Evolutionary conservation across 768 basidiomycete species (phyloP).

Genomic region (Fibroporia radiculosa): DNA sequence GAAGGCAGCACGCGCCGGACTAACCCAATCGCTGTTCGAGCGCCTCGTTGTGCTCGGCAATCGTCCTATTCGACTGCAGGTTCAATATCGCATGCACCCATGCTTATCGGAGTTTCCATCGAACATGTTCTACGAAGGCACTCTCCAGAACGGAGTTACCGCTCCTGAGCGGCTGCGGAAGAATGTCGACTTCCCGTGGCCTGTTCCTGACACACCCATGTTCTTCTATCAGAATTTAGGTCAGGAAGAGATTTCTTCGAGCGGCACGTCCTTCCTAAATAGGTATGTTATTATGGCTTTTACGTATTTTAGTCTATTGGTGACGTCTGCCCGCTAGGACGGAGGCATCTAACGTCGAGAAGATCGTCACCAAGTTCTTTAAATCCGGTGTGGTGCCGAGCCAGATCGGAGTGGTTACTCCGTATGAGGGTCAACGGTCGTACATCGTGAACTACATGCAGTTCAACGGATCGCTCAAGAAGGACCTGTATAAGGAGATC

Average conservation of each 20-base stretch:
- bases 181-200: conserved; percentile 99
- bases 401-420: conserved; percentile 98
- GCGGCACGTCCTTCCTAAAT: conserved; percentile 97
- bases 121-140: conserved; percentile 99
- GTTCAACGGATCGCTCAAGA: conserved; percentile 98
- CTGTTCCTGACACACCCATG: conserved; percentile 94
- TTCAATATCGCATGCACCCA: conserved; percentile 99
- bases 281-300: conserved; percentile 37
- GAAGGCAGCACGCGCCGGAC: conserved; percentile 97
- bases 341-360: conserved; percentile 98
- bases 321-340: conserved; percentile 46
- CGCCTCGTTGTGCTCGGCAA: conserved; percentile 93
- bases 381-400: conserved; percentile 93
- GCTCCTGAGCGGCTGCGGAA: conserved; percentile 95
- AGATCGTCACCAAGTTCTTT: conserved; percentile 99
- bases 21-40: conserved; percentile 97
- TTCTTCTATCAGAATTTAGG: conserved; percentile 99
- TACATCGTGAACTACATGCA: conserved; percentile 99
- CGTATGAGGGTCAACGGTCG: conserved; percentile 97
- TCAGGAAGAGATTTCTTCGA: conserved; percentile 97
- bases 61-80: conserved; percentile 95
- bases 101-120: conserved; percentile 98
- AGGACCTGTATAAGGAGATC: conserved; percentile 98
- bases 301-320: not conserved
- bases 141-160: conserved; percentile 97